A percentile compares a stretch with the other conserved stretches of the same genome.
Evolutionary conservation across 1,284 basidiomycete genomes (phyloP).

Genomic region (Cutaneotrichosporon sp.): DNA sequence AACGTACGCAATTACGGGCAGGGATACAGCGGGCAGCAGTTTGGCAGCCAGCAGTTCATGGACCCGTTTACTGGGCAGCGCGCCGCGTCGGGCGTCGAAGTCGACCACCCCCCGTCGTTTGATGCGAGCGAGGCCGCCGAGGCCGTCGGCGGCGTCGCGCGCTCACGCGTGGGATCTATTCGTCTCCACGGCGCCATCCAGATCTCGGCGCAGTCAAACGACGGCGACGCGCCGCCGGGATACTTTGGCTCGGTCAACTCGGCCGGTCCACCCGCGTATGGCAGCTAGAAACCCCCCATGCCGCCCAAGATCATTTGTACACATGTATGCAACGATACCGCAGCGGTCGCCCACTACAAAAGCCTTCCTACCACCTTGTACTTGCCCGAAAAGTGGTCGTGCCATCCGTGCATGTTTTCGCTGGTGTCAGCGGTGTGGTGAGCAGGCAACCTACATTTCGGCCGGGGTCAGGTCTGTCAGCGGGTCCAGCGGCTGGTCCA

Average conservation of each 20-base stretch:
- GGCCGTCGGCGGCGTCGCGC: conserved; percentile 21
- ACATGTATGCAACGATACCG: too few relatives aligned
- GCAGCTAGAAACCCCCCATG: background rate
- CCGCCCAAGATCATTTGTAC: too few relatives aligned
- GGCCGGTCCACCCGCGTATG: conserved; percentile 31
- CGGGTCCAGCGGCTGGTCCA: conserved; percentile 80
- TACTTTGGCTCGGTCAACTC: conserved; percentile 24
- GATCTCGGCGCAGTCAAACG: background rate
- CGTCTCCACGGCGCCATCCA: background rate
- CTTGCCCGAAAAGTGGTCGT: conserved; percentile 81
- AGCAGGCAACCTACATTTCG: conserved; percentile 64
- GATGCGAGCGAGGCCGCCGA: conserved; percentile 44
- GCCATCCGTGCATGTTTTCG: conserved; percentile 89
- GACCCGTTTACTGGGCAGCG: conserved; percentile 1
- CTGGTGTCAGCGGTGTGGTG: conserved; percentile 46
- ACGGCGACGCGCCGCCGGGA: conserved; percentile 30
- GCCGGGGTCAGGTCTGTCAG: conserved; percentile 67
- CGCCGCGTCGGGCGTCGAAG: background rate
- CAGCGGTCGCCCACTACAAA: background rate
- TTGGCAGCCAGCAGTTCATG: conserved; percentile 1
- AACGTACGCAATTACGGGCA: background rate
- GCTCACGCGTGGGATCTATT: conserved; percentile 8
- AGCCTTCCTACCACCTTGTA: conserved; percentile 79
- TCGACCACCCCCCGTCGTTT: conserved; percentile 38
- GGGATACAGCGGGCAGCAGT: background rate